phyloP scores from a whole-genome alignment of 345 rosid species.

The Chamaenerion angustifolium region DNA sequence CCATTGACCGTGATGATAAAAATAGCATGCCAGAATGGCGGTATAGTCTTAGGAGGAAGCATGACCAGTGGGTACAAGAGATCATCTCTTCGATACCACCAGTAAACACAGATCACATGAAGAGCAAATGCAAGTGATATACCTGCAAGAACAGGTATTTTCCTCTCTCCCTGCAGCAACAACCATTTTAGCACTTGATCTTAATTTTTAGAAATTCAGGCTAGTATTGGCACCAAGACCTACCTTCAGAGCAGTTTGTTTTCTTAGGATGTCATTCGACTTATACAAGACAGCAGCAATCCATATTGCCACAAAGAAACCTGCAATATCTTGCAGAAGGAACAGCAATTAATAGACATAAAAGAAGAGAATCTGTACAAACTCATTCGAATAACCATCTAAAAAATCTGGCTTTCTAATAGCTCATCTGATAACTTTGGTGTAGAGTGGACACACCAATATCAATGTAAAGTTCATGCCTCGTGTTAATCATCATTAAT shows the following conservation, averaged over 20 bases:
- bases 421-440: too few relatives aligned
- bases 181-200: background rate
- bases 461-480: too few relatives aligned
- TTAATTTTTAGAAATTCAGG: background rate
- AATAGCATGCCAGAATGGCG: constrained; percentile 53
- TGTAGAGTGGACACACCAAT: too few relatives aligned
- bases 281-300: constrained; percentile 42
- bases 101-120: constrained; percentile 32
- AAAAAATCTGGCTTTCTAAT: background rate
- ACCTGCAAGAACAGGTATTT: constrained; percentile 22
- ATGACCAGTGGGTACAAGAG: constrained; percentile 34
- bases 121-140: constrained; percentile 22
- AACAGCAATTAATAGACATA: constrained; percentile 10
- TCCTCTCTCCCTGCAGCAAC: constrained; percentile 47
- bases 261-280: constrained; percentile 39
- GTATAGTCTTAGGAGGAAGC: constrained; percentile 41
- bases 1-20: constrained; percentile 48
- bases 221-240: background rate
- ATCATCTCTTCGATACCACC: constrained; percentile 36
- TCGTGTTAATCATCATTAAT: too few relatives aligned
- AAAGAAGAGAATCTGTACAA: background rate
- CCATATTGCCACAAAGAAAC: constrained; percentile 37
- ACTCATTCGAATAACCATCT: background rate
- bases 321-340: constrained; percentile 24
- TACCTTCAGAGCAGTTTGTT: constrained; percentile 58